Evolutionary conservation across 208 protist genomes (phyloP).

Genomic region (Acanthamoeba lenticulata): DNA sequence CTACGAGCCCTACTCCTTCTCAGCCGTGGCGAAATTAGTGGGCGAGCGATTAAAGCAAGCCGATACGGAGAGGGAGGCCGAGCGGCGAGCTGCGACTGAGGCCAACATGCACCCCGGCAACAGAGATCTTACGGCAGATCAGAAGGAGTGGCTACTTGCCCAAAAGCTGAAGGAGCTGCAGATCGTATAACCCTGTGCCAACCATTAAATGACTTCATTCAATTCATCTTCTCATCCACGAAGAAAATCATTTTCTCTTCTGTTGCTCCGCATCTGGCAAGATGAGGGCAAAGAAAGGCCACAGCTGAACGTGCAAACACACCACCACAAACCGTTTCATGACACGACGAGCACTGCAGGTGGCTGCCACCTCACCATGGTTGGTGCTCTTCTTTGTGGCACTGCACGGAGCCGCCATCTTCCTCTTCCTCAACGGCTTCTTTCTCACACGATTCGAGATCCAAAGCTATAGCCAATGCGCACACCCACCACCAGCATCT

Average conservation of each 20-base stretch:
- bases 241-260: no score
- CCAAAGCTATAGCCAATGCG: slow-evolving; percentile 22
- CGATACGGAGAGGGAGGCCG: not conserved
- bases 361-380: not conserved
- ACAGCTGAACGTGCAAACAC: no score
- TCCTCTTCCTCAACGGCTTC: slow-evolving; percentile 80
- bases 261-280: no score
- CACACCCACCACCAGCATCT: not conserved
- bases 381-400: not conserved
- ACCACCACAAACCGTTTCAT: no score
- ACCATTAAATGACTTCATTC: no score
- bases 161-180: slow-evolving; percentile 32
- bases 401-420: slow-evolving; percentile 68
- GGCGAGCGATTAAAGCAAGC: slow-evolving; percentile 2
- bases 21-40: slow-evolving; percentile 27
- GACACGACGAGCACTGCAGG: no score
- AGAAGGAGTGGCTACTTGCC: not conserved
- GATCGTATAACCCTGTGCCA: not conserved
- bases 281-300: no score
- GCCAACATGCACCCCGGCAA: not conserved
- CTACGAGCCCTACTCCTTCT: slow-evolving; percentile 65
- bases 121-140: not conserved
- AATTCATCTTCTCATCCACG: no score
- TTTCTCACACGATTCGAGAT: slow-evolving; percentile 77
- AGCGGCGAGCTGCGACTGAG: not conserved